Evolutionary conservation across 495 filamentous ascomycete genomes (phyloP).

Genomic region (Choiromyces venosus): DNA sequence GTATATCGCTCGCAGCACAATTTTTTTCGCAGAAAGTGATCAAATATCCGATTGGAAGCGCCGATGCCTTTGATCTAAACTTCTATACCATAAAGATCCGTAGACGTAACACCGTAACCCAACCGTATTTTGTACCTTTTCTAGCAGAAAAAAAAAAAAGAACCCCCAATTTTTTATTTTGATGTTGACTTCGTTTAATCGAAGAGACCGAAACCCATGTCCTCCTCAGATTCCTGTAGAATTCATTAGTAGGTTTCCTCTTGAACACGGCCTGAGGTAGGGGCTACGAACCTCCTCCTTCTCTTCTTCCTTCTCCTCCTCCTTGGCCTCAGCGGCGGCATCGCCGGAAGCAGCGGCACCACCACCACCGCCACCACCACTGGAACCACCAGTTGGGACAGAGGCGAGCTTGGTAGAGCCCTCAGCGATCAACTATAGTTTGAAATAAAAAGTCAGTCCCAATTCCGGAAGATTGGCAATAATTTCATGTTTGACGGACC

Average conservation of each 20-base stretch:
- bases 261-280: slow-evolving; percentile 21
- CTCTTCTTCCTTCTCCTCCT: slow-evolving; percentile 66
- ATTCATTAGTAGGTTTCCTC: slow-evolving; percentile 47
- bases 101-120: background rate
- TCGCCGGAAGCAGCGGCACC: slow-evolving; percentile 62
- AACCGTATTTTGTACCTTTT: background rate
- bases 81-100: background rate
- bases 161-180: background rate
- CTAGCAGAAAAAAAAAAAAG: background rate
- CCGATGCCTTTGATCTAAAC: background rate
- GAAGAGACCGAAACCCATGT: slow-evolving; percentile 99
- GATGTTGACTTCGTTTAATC: slow-evolving; percentile 56
- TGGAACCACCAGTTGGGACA: slow-evolving; percentile 87
- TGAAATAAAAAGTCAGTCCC: slow-evolving; percentile 14
- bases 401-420: slow-evolving; percentile 92
- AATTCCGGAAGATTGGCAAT: background rate
- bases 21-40: background rate
- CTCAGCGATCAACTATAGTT: slow-evolving; percentile 75
- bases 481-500: slow-evolving; percentile 51
- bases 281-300: slow-evolving; percentile 57
- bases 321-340: slow-evolving; percentile 63
- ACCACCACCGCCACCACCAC: slow-evolving; percentile 59
- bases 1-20: background rate
- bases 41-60: background rate
- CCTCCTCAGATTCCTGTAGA: slow-evolving; percentile 86